Conservation (phyloP, 169 alveolate species). For the Miamiensis avidus region DNA sequence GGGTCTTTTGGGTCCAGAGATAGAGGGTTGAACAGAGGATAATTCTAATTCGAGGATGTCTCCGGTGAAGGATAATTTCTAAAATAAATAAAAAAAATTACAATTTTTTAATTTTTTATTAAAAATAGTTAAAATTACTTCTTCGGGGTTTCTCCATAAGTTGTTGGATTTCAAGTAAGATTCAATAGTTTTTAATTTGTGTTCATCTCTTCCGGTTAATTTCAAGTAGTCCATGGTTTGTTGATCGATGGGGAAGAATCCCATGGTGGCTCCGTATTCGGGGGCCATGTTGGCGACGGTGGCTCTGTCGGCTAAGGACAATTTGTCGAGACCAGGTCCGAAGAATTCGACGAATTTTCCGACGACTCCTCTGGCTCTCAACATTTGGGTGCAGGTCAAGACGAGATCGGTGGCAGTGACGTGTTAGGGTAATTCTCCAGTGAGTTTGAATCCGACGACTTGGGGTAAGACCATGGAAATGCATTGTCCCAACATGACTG, state of each 20-base stretch:
- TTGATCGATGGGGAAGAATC: slow-evolving; percentile 96
- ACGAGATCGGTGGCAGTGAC: slow-evolving; percentile 95
- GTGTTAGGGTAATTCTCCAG: slow-evolving; percentile 86
- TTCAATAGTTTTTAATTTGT: slow-evolving; percentile 84
- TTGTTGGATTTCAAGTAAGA: slow-evolving; percentile 79
- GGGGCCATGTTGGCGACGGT: slow-evolving; percentile 98
- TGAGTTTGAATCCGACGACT: slow-evolving; percentile 95
- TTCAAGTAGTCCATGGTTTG: slow-evolving; percentile 88
- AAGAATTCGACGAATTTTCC: slow-evolving; percentile 95
- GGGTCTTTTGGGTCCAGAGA: slow-evolving; percentile 98
- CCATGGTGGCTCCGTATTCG: slow-evolving; percentile 98
- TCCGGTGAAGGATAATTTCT: slow-evolving; percentile 47
- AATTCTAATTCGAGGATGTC: slow-evolving; percentile 89
- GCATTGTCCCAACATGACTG: slow-evolving; percentile 97
- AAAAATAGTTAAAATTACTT: too few species aligned
- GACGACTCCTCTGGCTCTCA: slow-evolving; percentile 95
- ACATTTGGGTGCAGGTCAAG: slow-evolving; percentile 85
- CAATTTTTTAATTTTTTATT: too few species aligned
- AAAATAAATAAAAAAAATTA: not conserved
- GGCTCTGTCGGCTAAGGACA: slow-evolving; percentile 94
- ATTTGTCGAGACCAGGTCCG: slow-evolving; percentile 90
- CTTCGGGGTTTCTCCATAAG: slow-evolving; percentile 66
- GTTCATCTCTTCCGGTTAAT: slow-evolving; percentile 90
- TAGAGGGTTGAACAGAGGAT: slow-evolving; percentile 90
- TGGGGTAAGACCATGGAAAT: slow-evolving; percentile 96